These are phyloP conservation scores for Candida broadrunensis DNA, from an alignment of 805 yeast species.

Conservation along the genomic window DNA sequence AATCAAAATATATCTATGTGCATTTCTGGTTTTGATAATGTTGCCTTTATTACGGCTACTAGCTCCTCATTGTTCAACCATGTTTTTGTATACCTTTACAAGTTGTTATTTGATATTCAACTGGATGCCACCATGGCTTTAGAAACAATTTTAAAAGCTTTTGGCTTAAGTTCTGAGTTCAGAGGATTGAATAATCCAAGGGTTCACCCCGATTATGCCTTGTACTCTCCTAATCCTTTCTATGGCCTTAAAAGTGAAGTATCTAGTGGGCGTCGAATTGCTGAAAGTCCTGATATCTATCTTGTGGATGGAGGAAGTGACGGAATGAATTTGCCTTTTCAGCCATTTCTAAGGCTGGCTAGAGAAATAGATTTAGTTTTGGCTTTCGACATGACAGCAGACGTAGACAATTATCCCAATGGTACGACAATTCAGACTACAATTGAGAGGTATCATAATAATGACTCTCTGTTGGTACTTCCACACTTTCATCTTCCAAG, in stretches of 20 bases:
- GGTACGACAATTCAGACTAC: slow-evolving; percentile 50
- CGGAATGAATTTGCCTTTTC: slow-evolving; percentile 47
- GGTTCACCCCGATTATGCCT: slow-evolving; percentile 55
- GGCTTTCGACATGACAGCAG: slow-evolving; percentile 49
- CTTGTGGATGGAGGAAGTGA: slow-evolving; percentile 50
- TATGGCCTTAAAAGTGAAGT: slow-evolving; percentile 16
- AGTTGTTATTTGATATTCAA: slow-evolving; percentile 28
- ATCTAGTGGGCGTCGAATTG: slow-evolving; percentile 6
- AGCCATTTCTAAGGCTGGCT: slow-evolving; percentile 35
- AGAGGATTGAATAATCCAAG: slow-evolving; percentile 21
- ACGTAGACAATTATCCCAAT: slow-evolving; percentile 53
- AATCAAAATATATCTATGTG: slow-evolving; percentile 34
- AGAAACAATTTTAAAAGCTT: slow-evolving; percentile 35
- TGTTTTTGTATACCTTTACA: slow-evolving; percentile 49
- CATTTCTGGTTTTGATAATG: slow-evolving; percentile 52
- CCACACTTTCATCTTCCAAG: slow-evolving; percentile 12
- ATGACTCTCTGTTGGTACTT: slow-evolving; percentile 2
- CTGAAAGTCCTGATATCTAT: slow-evolving; percentile 20
- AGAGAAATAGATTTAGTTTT: slow-evolving; percentile 38
- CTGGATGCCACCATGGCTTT: slow-evolving; percentile 31
- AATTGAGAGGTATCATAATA: slow-evolving; percentile 27
- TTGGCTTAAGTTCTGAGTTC: slow-evolving; percentile 39
- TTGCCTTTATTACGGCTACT: slow-evolving; percentile 59
- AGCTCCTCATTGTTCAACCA: slow-evolving; percentile 63
- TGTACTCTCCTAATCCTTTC: slow-evolving; percentile 64